These are phyloP conservation scores for Lepidium africanum DNA, from an alignment of 345 rosid species.

Conservation along the genomic window DNA sequence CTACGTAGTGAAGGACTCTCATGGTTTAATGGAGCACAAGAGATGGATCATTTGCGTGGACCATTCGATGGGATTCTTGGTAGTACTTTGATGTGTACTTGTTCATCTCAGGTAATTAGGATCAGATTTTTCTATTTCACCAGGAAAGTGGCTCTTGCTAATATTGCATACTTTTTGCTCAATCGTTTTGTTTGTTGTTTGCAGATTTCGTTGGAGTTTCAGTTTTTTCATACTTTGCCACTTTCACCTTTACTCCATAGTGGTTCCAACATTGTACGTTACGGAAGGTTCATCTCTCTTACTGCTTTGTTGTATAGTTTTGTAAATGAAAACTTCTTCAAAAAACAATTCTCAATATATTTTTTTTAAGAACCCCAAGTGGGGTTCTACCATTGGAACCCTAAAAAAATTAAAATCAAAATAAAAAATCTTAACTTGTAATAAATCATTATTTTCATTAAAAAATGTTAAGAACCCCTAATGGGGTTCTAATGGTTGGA, in stretches of 20 bases:
- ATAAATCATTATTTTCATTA: too few relatives aligned
- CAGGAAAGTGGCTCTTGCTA: background rate
- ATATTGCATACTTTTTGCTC: background rate
- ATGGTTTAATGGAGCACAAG: conserved; percentile 39
- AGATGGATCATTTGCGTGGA: conserved; percentile 85
- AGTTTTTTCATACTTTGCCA: conserved; percentile 76
- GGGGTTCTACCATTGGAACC: too few relatives aligned
- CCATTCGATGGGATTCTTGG: conserved; percentile 81
- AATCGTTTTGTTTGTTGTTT: background rate
- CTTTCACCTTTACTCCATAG: conserved; percentile 48
- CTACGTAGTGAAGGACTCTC: conserved; percentile 21
- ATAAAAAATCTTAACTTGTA: too few relatives aligned
- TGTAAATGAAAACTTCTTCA: background rate
- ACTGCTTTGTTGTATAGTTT: background rate
- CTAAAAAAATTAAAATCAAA: too few relatives aligned
- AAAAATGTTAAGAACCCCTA: too few relatives aligned
- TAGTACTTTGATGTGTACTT: conserved; percentile 67
- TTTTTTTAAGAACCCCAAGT: too few relatives aligned
- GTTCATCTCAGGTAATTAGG: conserved; percentile 50
- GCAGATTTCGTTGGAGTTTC: conserved; percentile 83
- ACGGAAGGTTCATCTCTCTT: conserved; percentile 39
- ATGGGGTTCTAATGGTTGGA: too few relatives aligned
- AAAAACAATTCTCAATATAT: background rate
- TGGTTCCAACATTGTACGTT: conserved; percentile 70
- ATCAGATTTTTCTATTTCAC: background rate